phyloP scores from a whole-genome alignment of 371 early-diverging fungal species.

The Apophysomyces elegans region DNA sequence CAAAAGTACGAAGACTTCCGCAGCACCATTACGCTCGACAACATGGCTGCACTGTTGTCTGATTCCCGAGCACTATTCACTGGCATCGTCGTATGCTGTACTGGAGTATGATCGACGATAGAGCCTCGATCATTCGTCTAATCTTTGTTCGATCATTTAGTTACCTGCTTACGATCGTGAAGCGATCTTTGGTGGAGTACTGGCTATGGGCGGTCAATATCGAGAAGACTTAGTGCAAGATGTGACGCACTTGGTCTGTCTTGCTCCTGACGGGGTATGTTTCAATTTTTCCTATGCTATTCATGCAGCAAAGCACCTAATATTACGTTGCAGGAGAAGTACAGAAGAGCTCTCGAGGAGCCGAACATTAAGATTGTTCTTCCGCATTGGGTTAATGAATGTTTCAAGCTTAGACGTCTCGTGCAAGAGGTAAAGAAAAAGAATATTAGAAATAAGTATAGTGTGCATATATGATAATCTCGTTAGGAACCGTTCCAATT shows the following conservation, averaged over 20 bases:
- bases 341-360: slow-evolving; percentile 51
- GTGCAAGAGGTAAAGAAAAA: slow-evolving; percentile 49
- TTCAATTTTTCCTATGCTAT: too few species aligned
- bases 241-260: slow-evolving; percentile 65
- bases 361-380: slow-evolving; percentile 64
- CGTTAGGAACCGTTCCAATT: slow-evolving; percentile 41
- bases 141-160: too few species aligned
- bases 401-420: slow-evolving; percentile 57
- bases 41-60: too few species aligned
- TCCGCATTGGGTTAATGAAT: slow-evolving; percentile 83
- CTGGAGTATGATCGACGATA: too few species aligned
- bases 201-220: slow-evolving; percentile 64
- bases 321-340: slow-evolving; percentile 40
- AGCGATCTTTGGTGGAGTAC: slow-evolving; percentile 52
- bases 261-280: slow-evolving; percentile 54
- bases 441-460: background rate
- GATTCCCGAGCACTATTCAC: too few species aligned
- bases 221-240: slow-evolving; percentile 43
- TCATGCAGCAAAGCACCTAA: background rate
- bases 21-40: too few species aligned
- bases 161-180: slow-evolving; percentile 37
- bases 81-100: too few species aligned
- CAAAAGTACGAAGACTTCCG: too few species aligned
- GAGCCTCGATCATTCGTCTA: too few species aligned
- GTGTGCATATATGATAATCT: background rate